Percentiles rank a stretch among this genome's conserved stretches.
Conservation (phyloP, 2,329 filamentous ascomycete genomes). For the Pestalotiopsis sp. region DNA sequence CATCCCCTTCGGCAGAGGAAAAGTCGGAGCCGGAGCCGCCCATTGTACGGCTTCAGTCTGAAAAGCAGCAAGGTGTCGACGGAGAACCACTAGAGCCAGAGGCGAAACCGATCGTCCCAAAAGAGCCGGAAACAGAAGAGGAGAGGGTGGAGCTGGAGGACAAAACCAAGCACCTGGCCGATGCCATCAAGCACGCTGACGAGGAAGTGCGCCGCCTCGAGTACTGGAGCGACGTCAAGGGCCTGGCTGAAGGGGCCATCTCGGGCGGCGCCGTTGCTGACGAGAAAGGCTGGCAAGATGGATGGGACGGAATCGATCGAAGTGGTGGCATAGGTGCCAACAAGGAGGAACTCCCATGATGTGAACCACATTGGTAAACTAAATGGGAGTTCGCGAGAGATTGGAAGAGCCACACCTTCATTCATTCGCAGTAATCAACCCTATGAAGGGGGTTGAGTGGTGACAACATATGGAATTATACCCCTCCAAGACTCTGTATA, state of each 20-base stretch:
- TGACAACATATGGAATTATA: background rate
- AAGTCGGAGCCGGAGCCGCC: slow-evolving; percentile 17
- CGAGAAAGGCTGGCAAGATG: slow-evolving; percentile 45
- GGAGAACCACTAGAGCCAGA: background rate
- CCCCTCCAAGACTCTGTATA: background rate
- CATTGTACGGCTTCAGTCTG: background rate
- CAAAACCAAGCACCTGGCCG: slow-evolving; percentile 70
- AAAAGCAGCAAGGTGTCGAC: background rate
- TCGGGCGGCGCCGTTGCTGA: slow-evolving; percentile 46
- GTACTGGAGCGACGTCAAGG: slow-evolving; percentile 85
- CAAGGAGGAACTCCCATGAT: slow-evolving; percentile 16
- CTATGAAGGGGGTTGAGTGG: background rate
- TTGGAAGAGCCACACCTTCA: no score
- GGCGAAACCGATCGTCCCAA: background rate
- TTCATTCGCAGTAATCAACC: no score
- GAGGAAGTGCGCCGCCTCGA: slow-evolving; percentile 80
- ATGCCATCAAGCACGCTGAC: slow-evolving; percentile 75
- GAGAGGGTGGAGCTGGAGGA: slow-evolving; percentile 28
- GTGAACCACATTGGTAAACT: background rate
- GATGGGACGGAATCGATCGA: slow-evolving; percentile 45
- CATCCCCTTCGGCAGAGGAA: slow-evolving; percentile 28
- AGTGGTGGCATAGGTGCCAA: slow-evolving; percentile 17
- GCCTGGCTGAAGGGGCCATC: slow-evolving; percentile 61
- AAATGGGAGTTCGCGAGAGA: background rate
- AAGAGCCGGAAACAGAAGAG: background rate